These are phyloP conservation scores for Coemansia sp. DNA, from an alignment of 192 early-diverging fungal genomes.

Conservation along the genomic window DNA sequence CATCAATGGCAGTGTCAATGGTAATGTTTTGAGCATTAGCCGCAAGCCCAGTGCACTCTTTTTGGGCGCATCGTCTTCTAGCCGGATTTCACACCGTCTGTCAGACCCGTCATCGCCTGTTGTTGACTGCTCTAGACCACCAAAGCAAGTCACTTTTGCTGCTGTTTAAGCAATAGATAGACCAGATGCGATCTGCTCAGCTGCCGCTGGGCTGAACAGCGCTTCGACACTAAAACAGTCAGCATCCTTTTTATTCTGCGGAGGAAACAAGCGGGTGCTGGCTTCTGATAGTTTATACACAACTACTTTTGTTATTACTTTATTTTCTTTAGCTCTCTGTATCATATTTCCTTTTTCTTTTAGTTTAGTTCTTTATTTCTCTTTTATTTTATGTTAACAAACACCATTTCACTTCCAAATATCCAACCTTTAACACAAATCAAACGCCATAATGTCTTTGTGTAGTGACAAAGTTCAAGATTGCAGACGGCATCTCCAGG, in stretches of 20 bases:
- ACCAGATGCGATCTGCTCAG: not conserved
- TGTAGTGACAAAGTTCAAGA: too few relatives aligned
- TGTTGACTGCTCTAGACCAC: conserved; percentile 10
- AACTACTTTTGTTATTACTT: not conserved
- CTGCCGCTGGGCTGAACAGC: too few relatives aligned
- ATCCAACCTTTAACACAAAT: too few relatives aligned
- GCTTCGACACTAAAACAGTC: too few relatives aligned
- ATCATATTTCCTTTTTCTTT: not conserved
- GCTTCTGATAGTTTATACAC: too few relatives aligned
- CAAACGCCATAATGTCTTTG: too few relatives aligned
- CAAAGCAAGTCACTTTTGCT: conserved; percentile 52
- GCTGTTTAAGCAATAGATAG: conserved; percentile 6
- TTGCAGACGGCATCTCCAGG: not conserved
- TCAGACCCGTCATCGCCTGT: not conserved
- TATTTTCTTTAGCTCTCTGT: conserved; percentile 6
- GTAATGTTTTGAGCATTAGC: conserved; percentile 12
- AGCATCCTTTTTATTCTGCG: too few relatives aligned
- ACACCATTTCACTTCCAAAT: too few relatives aligned
- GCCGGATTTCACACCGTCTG: not conserved
- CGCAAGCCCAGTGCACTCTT: conserved; percentile 8
- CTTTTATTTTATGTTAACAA: not conserved
- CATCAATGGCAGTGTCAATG: not conserved
- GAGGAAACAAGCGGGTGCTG: too few relatives aligned
- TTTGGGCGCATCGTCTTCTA: conserved; percentile 1
- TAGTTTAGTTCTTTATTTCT: not conserved